Evolutionary conservation across 1,284 basidiomycete genomes (phyloP), one percentile per base, ranked within the genome.

Genomic region (Naganishia cerealis): DNA sequence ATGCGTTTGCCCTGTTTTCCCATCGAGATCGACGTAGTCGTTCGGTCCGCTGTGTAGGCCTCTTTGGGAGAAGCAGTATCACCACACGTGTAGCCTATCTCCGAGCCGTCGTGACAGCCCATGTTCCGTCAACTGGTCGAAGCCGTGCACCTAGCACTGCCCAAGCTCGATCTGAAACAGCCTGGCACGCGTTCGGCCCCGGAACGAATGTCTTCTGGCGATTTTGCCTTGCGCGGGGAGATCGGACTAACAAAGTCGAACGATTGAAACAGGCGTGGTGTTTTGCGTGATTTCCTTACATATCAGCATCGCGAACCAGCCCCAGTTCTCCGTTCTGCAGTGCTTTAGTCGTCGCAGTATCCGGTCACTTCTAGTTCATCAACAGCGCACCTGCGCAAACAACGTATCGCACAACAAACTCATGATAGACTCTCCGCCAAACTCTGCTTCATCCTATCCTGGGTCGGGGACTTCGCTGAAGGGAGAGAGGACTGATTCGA

Each of bases 371-470:
- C n/a, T 21, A 39, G 21, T 33, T 18, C 13, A 26, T 8, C 46
- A 48, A 33, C 15, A 36, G 16, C 21, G 18, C 46, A 33, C 26
- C 29, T 15, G 46, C 3, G 33, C 9, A 26, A 38, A 18, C 1
- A 18, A 3, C 39, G 2, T 18, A 29, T 18, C 13, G 29, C 26
- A 56, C 13, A 21, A 3, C 38, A 10, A 7, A 12, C 24, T 6
- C 7, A 62, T 53, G 59, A 39, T 52, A 46, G 50, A 53, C 33
- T 53, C 59, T 8, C 50, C 59, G 10, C 59, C 59, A 21, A 48
- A 62, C 42, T 62, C 59, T n/a, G 50, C 59, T n/a, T 63, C 61
- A 52, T 63, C 61, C 1, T 63, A 42, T 15, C 50, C 61, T 16
- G 61, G 50, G 12, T 63, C 61, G 2, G 59, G 50, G 0, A 54